Base-by-base conservation (phyloP, 228 moss, liverwort and hornwort genomes). In the Sphagnum fallax region DNA sequence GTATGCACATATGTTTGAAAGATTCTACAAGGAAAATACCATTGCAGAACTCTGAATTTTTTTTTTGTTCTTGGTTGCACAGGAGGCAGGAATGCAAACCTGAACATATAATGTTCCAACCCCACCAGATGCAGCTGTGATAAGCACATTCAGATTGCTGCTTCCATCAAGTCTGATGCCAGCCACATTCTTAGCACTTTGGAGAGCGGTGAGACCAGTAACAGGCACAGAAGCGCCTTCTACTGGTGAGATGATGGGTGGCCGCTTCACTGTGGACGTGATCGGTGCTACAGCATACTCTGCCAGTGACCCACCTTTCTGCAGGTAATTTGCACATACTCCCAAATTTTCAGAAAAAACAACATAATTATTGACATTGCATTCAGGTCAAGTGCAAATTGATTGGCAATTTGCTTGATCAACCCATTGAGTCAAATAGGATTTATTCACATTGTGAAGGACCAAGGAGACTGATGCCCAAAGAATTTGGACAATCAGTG, bases 61-160 rank as follows among this genome's bases (percentile, higher is more conserved):
- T 32, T 32, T 32, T 32, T 32, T 32, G 32, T 32, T 32, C 32
- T 32, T 32, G 32, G 32, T 32, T 2, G 32, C 32, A 32, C 32
- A 32, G 32, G 32, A 32, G 32, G 32, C 32, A 32, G 32, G 32
- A 32, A 32, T 32, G 32, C 32, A 51, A 55, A 82, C 88, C 88
- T 88, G 88, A 47, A 69, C 85, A 75, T 79, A 82, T 57, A 75
- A 79, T 63, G 80, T 63, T 58, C 84, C 88, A 4, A 88, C 88
- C 6, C 88, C 84, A 62, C 88, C 88, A 18, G 88, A 88, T 48
- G 88, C 88, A 14, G 82, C 82, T 5, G 88, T 88, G 50, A 88
- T 78, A n/a, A 88, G 80, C 49, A 88, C 78, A 53, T 82, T 85
- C 0, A 78, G 50, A 7, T 76, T 77, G 0, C 77, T 77, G 55